Base-by-base conservation (phyloP, 768 basidiomycete genomes). In the Cystobasidium onofrii region DNA sequence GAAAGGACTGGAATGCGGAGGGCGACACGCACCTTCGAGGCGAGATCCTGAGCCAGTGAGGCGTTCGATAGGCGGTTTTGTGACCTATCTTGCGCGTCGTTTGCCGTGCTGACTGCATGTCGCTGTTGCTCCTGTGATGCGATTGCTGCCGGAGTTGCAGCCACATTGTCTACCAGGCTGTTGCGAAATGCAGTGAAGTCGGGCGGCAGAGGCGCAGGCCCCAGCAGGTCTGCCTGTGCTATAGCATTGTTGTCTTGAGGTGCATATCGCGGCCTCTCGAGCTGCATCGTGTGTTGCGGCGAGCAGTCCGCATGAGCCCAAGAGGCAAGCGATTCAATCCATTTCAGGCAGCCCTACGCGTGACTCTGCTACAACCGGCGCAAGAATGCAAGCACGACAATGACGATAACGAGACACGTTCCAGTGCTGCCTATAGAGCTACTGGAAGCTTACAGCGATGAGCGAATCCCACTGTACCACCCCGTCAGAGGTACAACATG, bases 151-250 rank as follows among this genome's bases (percentile, higher is more conserved):
- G 57, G 29, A 39, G 36, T 2, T 31, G 57, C 25, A 15, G 31
- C 36, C 25, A 23, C 31, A 12, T 4, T 20, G 17, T 15, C 57
- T 39, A 23, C 31, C 6, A 4, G 29, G 17, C 31, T 25, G 23
- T 12, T 61, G 36, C 23, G 36, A 12, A 29, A 6, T 23, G 57
- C 29, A 17, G 29, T 10, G 50, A 64, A 67, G 50, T 67, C 65
- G 9, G 65, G 65, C 39, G 65, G 65, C 44, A 67, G 46, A 10
- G 65, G 65, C 15, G 65, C 65, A 23, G 65, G 65, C 12, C 65
- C 65, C 29, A 67, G 65, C 17, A 27, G 15, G 25, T 44, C 29
- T 13, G 33, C 31, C 15, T 18, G 33, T 27, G 25, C 63, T 20
- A 50, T 39, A 23, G 23, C 29, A 23, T 31, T 12, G 31, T 23